Conservation (phyloP, 2,329 filamentous ascomycete species). For the Scedosporium dehoogii region DNA sequence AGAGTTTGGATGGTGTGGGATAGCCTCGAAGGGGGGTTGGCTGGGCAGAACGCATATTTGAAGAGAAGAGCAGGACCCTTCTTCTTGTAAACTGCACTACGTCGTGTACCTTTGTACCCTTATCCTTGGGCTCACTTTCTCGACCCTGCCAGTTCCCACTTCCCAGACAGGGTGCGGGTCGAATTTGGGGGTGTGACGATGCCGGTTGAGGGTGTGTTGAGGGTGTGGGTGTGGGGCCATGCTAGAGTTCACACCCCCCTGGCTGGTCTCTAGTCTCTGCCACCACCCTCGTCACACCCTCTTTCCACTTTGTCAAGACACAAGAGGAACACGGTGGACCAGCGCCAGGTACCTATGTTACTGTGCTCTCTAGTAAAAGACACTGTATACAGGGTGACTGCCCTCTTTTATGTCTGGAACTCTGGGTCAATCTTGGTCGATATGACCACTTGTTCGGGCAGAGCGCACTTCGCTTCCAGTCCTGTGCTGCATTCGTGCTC, state of each 20-base stretch:
- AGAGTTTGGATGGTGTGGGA: background rate
- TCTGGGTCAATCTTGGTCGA: no score
- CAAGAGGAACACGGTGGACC: background rate
- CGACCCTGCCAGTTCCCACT: no score
- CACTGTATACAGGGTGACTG: no score
- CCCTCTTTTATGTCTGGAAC: no score
- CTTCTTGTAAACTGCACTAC: background rate
- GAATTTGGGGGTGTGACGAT: background rate
- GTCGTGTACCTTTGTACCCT: background rate
- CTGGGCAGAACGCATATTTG: slow-evolving; percentile 2
- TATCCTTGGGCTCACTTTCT: no score
- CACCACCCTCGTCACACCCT: background rate
- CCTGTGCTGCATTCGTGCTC: no score
- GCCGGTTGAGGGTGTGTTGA: background rate
- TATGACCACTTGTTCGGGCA: no score
- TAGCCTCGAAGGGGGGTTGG: background rate
- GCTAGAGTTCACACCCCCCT: background rate
- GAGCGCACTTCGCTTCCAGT: no score
- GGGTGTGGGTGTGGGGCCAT: background rate
- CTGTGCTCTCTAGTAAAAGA: background rate
- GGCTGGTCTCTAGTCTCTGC: background rate
- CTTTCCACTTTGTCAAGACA: background rate
- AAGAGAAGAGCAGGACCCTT: background rate
- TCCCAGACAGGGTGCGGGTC: background rate
- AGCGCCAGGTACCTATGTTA: slow-evolving; percentile 1